Conservation (phyloP, 164 flowering plant genomes). For the Stephania cephalantha region DNA sequence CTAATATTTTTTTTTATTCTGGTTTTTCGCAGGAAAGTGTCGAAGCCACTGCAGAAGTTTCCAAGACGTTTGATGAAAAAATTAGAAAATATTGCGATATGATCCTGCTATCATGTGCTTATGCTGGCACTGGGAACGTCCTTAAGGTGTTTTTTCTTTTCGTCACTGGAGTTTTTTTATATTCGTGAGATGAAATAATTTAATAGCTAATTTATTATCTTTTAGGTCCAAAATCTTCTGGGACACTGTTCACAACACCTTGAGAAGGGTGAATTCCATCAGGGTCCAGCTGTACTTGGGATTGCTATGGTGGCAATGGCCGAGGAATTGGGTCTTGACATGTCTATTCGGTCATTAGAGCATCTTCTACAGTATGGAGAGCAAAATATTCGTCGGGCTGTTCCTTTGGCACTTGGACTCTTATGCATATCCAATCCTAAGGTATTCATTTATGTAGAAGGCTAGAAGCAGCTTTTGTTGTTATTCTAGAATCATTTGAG, state of each 20-base stretch:
- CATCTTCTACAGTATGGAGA: constrained; percentile 93
- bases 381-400: constrained; percentile 85
- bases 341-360: constrained; percentile 97
- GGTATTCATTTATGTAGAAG: constrained; percentile 32
- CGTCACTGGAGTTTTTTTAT: constrained; percentile 3
- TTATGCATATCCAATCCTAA: constrained; percentile 97
- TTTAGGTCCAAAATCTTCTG: constrained; percentile 84
- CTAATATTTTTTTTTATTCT: neutral
- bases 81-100: constrained; percentile 87
- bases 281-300: constrained; percentile 98
- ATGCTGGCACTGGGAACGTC: constrained; percentile 98
- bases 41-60: constrained; percentile 94
- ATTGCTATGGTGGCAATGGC: constrained; percentile 99
- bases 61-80: constrained; percentile 86
- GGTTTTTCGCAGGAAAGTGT: constrained; percentile 64
- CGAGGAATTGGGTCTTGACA: constrained; percentile 92
- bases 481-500: neutral
- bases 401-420: constrained; percentile 91
- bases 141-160: constrained; percentile 55
- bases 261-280: constrained; percentile 88
- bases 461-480: neutral
- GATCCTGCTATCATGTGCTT: constrained; percentile 93
- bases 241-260: constrained; percentile 94
- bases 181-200: neutral
- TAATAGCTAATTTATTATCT: constrained; percentile 10